A percentile compares a stretch with the other conserved stretches of the same genome.
phyloP scores from a whole-genome alignment of 2,329 filamentous ascomycete species.

The Dendrostoma leiphaemia region DNA sequence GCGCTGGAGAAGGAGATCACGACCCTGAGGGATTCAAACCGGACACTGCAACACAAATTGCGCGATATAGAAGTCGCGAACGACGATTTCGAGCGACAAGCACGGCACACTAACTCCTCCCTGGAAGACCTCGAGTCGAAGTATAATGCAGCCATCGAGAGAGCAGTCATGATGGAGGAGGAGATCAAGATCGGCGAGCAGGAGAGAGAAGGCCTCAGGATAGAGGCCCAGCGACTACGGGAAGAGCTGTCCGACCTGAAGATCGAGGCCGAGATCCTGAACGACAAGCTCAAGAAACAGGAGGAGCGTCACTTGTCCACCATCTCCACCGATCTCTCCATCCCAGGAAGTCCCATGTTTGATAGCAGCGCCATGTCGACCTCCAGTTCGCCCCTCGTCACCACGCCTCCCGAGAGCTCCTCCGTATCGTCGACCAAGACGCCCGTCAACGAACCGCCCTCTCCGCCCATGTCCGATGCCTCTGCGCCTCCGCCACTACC shows the following conservation, averaged over 20 bases:
- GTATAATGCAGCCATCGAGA: slow-evolving; percentile 91
- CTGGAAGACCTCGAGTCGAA: slow-evolving; percentile 97
- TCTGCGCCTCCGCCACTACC: slow-evolving; percentile 60
- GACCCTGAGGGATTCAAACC: slow-evolving; percentile 77
- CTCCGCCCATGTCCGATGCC: slow-evolving; percentile 87
- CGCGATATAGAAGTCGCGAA: slow-evolving; percentile 97
- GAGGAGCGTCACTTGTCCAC: slow-evolving; percentile 51
- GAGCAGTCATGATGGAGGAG: slow-evolving; percentile 89
- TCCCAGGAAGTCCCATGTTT: slow-evolving; percentile 69
- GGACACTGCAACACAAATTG: slow-evolving; percentile 77
- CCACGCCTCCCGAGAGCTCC: slow-evolving; percentile 68
- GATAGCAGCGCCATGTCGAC: slow-evolving; percentile 78
- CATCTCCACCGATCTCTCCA: slow-evolving; percentile 61
- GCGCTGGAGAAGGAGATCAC: slow-evolving; percentile 94
- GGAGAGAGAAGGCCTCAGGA: slow-evolving; percentile 83
- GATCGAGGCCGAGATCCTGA: slow-evolving; percentile 90
- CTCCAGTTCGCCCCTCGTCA: slow-evolving; percentile 86
- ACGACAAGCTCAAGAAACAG: slow-evolving; percentile 85
- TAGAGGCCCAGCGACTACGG: slow-evolving; percentile 84
- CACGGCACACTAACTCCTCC: slow-evolving; percentile 91
- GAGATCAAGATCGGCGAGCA: slow-evolving; percentile 89
- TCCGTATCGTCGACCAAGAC: slow-evolving; percentile 48
- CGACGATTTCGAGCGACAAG: slow-evolving; percentile 96
- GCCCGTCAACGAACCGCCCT: slow-evolving; percentile 77
- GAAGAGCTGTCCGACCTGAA: slow-evolving; percentile 92